Base-by-base conservation (phyloP, 768 basidiomycete species). In the Russula emetica region DNA sequence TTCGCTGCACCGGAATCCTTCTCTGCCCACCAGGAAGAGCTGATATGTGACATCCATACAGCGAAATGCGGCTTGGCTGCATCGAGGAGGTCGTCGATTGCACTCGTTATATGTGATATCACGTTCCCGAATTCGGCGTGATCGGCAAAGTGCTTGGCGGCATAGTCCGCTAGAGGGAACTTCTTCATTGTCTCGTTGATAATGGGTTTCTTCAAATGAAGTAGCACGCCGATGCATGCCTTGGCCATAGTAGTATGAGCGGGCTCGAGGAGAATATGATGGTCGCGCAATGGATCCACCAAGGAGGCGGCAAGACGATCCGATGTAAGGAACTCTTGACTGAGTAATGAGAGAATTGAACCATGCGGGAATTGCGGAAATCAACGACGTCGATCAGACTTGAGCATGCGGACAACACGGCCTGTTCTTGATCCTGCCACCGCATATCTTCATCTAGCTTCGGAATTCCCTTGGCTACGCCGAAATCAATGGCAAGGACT, bases 141-240 rank as follows among this genome's bases (percentile, higher is more conserved):
- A 18, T 55, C 54, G 11, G 38, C 54, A 22, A 55, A 55, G 54
- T 55, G 54, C 24, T 38, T 38, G 22, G 54, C 54, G 9, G 52
- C 42, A 22, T 61, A 61, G 6, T 44, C n/a, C 2, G 32, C 30
- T 13, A 61, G 40, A 44, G 52, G 60, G 20, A 24, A 54, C 16
- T 22, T 24, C 22, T 34, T 36, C 2, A 13, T 44, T 1, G 45
- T 20, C 51, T 60, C n/a, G 1, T 53, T 38, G 36, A 36, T 24
- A 2, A 32, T 47, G 18, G 51, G 51, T 14, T 24, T 2, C 34
- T 38, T 13, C 36, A 54, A 54, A 18, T 22, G 36, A 22, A 54
- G 53, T 36, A 54, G 6, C 32, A 54, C 34, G 11, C 53, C 34
- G 7, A 54, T 22, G 36, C 53, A 54, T 8, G 53, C 53, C 22